Conservation (phyloP, 2,329 filamentous ascomycete species). For the Clarireedia monteithiana region DNA sequence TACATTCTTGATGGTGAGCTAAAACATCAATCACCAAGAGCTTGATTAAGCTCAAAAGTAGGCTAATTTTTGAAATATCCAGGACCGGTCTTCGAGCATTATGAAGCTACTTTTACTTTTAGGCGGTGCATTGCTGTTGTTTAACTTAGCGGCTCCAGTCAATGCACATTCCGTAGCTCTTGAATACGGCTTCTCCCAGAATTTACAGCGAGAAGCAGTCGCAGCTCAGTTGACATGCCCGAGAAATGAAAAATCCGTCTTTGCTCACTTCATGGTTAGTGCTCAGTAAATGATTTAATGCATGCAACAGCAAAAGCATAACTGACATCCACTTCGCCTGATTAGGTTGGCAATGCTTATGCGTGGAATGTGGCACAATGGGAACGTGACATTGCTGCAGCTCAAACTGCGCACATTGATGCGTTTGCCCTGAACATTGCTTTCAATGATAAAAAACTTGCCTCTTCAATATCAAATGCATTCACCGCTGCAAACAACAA, state of each 20-base stretch:
- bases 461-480: no score
- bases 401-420: not conserved
- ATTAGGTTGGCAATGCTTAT: not conserved
- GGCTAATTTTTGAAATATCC: no score
- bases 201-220: not conserved
- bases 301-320: no score
- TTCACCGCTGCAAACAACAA: no score
- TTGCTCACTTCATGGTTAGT: slow-evolving; percentile 1
- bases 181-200: not conserved
- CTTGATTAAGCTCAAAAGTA: no score
- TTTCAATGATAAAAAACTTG: no score
- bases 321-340: not conserved
- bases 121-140: not conserved
- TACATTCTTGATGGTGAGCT: no score
- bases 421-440: no score
- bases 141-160: not conserved
- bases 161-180: not conserved
- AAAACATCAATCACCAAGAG: no score
- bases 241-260: not conserved
- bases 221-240: not conserved
- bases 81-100: no score
- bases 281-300: not conserved
- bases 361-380: not conserved
- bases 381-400: not conserved
- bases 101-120: no score